A percentile compares a stretch with the other conserved stretches of the same genome.
Evolutionary conservation across 2,329 filamentous ascomycete species (phyloP).

Genomic region (Aspergillus caelatus): DNA sequence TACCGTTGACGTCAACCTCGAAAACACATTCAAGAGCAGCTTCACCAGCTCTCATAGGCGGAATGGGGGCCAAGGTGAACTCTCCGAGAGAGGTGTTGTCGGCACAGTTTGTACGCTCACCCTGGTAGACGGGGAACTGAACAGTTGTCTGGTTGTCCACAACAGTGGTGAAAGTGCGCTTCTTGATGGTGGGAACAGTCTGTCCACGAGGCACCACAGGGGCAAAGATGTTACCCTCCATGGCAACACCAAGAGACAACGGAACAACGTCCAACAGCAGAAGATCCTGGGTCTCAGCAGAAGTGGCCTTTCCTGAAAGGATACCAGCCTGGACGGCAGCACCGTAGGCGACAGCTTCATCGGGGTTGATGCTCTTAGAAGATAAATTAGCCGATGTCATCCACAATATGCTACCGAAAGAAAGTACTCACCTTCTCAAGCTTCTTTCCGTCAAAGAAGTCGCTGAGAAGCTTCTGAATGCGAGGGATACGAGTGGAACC

Average conservation of each 20-base stretch:
- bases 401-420: background rate
- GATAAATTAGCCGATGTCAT: background rate
- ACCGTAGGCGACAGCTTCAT: slow-evolving; percentile 98
- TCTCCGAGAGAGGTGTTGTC: slow-evolving; percentile 98
- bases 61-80: slow-evolving; percentile 91
- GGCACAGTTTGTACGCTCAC: slow-evolving; percentile 96
- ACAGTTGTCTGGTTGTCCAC: slow-evolving; percentile 72
- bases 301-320: slow-evolving; percentile 95
- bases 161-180: slow-evolving; percentile 82
- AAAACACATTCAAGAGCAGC: slow-evolving; percentile 97
- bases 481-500: slow-evolving; percentile 98
- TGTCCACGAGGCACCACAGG: slow-evolving; percentile 82
- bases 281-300: slow-evolving; percentile 90
- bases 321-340: slow-evolving; percentile 98
- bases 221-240: slow-evolving; percentile 99
- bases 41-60: slow-evolving; percentile 87
- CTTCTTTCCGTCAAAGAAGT: slow-evolving; percentile 99
- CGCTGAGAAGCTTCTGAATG: slow-evolving; percentile 98
- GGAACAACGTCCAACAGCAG: slow-evolving; percentile 95
- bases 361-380: slow-evolving; percentile 85
- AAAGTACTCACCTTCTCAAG: slow-evolving; percentile 73
- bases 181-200: slow-evolving; percentile 80
- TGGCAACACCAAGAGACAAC: slow-evolving; percentile 95
- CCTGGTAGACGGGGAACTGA: slow-evolving; percentile 92
- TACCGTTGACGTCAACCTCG: slow-evolving; percentile 99